Evolutionary conservation across 129 eudicot species (phyloP).

Genomic region (Sambucus nigra): DNA sequence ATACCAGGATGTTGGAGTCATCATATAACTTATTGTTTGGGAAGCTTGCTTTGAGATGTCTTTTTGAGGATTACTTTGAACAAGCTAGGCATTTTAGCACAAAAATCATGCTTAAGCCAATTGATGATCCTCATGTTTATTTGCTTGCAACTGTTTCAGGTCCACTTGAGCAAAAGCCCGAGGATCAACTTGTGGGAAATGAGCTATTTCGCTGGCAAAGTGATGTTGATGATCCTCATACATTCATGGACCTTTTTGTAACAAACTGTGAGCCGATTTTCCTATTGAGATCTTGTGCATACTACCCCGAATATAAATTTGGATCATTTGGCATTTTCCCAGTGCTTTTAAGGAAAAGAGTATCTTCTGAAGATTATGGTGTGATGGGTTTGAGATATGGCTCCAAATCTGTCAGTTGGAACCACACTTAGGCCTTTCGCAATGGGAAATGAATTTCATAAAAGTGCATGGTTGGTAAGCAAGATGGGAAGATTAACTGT

Average conservation of each 20-base stretch:
- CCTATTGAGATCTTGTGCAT: slow-evolving; percentile 79
- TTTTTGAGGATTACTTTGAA: slow-evolving; percentile 85
- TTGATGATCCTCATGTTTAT: slow-evolving; percentile 83
- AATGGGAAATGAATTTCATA: slow-evolving; percentile 20
- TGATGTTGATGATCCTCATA: slow-evolving; percentile 82
- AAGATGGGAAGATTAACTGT: too few relatives aligned
- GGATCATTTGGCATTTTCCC: slow-evolving; percentile 93
- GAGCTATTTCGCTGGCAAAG: slow-evolving; percentile 95
- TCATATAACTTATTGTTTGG: slow-evolving; percentile 84
- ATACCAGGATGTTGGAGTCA: slow-evolving; percentile 93
- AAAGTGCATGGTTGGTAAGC: too few relatives aligned
- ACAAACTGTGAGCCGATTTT: slow-evolving; percentile 77
- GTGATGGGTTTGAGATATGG: too few relatives aligned
- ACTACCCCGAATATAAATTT: slow-evolving; percentile 67
- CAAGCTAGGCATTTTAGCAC: too few relatives aligned
- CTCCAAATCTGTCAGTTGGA: slow-evolving; percentile 69
- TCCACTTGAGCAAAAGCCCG: slow-evolving; percentile 73
- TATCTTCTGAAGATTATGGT: too few relatives aligned
- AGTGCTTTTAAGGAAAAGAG: slow-evolving; percentile 63
- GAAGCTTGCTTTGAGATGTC: slow-evolving; percentile 68
- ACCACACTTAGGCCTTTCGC: slow-evolving; percentile 64
- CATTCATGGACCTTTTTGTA: slow-evolving; percentile 75
- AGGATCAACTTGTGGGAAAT: slow-evolving; percentile 57
- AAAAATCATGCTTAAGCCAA: too few relatives aligned
- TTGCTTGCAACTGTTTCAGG: too few relatives aligned